Base-by-base conservation (phyloP, 2,329 filamentous ascomycete genomes). In the Atkinsonella hypoxylon region DNA sequence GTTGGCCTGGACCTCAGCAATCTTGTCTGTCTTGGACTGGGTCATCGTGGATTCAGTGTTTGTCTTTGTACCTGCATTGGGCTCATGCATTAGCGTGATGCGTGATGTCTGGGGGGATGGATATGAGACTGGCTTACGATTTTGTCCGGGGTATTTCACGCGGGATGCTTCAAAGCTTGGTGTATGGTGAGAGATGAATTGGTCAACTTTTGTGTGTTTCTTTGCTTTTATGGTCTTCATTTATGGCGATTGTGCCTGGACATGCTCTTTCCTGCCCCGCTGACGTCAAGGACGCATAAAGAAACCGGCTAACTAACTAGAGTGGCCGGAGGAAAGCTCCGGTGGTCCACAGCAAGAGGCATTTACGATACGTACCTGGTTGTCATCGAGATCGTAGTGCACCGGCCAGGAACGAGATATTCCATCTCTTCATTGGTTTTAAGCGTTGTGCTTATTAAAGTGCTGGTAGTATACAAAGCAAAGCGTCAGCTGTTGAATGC, bases 1-100 rank as follows among this genome's bases (percentile, higher is more conserved):
- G 68, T 89, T 88, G 65, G 81, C 70, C 69, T 83, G 76, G 61
- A 75, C 75, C 66, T 85, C 69, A 48, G 82, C 78, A 62, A 90
- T 84, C 66, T 84, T 72, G 50, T 83, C 72, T 56, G 72, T 64
- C 67, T 87, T 87, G 68, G 71, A 72, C 51, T 72, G 61, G 57
- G 69, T 54, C 72, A 75, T 50, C 20, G 20, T 47, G 41, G 17
- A 15, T 43, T 42, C 2, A 11, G n/a, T 7, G 18, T 20, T 12
- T 46, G 13, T 32, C 17, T 17, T n/a, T 31, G 30, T 22, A 13
- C 30, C 17, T 45, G 44, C 42, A 13, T 17, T 13, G 31, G 31
- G 18, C 44, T 30, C n/a, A n/a, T 30, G 42, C 20, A 31, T 44
- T 32, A 44, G 42, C 42, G 42, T 15, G 42, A 20, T 31, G 42